A percentile compares a stretch with the other conserved stretches of the same genome.
Evolutionary conservation across 1,139 yeast species (phyloP).

Genomic region (Kodamaea ohmeri): DNA sequence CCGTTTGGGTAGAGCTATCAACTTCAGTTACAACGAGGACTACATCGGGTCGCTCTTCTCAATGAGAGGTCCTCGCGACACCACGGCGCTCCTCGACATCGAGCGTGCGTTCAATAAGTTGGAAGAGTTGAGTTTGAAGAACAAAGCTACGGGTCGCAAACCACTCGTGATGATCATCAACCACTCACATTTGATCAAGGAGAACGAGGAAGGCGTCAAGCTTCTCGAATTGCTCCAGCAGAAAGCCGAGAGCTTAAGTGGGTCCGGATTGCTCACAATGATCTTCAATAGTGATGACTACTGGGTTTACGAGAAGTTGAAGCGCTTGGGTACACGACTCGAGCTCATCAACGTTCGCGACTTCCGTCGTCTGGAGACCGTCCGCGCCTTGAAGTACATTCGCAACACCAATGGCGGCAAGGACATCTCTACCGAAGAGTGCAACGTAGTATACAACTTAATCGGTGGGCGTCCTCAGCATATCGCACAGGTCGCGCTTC

Average conservation of each 20-base stretch:
- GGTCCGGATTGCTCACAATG: slow-evolving; percentile 73
- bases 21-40: slow-evolving; percentile 74
- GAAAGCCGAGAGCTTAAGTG: slow-evolving; percentile 76
- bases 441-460: slow-evolving; percentile 60
- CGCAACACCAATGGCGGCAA: slow-evolving; percentile 36
- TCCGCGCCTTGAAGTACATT: slow-evolving; percentile 53
- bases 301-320: slow-evolving; percentile 80
- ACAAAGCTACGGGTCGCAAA: slow-evolving; percentile 43
- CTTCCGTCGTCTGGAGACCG: slow-evolving; percentile 54
- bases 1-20: slow-evolving; percentile 71
- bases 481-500: slow-evolving; percentile 69
- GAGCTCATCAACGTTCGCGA: slow-evolving; percentile 74
- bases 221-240: slow-evolving; percentile 78
- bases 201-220: slow-evolving; percentile 67
- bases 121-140: slow-evolving; percentile 53
- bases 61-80: slow-evolving; percentile 83
- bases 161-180: slow-evolving; percentile 73
- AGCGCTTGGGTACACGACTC: slow-evolving; percentile 68
- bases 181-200: slow-evolving; percentile 70
- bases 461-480: slow-evolving; percentile 89
- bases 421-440: slow-evolving; percentile 30
- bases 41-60: slow-evolving; percentile 79
- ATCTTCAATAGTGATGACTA: slow-evolving; percentile 81
- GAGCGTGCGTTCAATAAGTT: slow-evolving; percentile 78
- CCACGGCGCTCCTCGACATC: slow-evolving; percentile 77